A percentile compares a stretch with the other conserved stretches of the same genome.
These are phyloP conservation scores for Talaromyces sp. DNA, from an alignment of 2,329 filamentous ascomycete species.

Conservation along the genomic window DNA sequence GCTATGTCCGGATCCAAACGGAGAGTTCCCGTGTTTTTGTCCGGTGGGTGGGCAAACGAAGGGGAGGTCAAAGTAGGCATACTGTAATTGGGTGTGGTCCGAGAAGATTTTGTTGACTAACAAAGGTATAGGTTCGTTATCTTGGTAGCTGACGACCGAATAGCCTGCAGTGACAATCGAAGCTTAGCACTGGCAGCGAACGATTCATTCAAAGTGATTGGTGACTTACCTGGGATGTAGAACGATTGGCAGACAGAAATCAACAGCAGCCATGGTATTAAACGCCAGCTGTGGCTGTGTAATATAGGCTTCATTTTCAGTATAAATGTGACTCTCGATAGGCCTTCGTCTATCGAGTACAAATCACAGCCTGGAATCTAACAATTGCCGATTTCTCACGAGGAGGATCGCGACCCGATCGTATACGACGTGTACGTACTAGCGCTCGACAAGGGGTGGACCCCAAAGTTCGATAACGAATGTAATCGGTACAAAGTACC, in stretches of 20 bases:
- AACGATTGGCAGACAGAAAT: conserved; percentile 61
- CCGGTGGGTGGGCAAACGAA: conserved; percentile 81
- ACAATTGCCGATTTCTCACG: neutral
- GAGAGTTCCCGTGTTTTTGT: conserved; percentile 59
- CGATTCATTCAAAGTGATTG: neutral
- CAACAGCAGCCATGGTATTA: conserved; percentile 28
- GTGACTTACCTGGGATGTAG: conserved; percentile 79
- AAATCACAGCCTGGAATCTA: neutral
- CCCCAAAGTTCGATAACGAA: conserved; percentile 43
- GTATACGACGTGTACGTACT: neutral
- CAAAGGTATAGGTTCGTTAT: conserved; percentile 74
- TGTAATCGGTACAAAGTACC: conserved; percentile 56
- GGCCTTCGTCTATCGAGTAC: conserved; percentile 9
- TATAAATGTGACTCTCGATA: neutral
- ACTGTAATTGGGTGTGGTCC: conserved; percentile 84
- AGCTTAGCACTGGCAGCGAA: neutral
- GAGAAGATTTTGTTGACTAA: conserved; percentile 91
- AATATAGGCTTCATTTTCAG: conserved; percentile 23
- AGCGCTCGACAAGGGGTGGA: neutral
- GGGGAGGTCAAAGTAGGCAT: conserved; percentile 82
- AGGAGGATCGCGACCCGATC: neutral
- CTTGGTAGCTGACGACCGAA: conserved; percentile 74
- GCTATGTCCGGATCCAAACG: conserved; percentile 70
- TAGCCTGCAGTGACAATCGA: conserved; percentile 56
- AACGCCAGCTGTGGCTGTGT: conserved; percentile 30